phyloP scores from a whole-genome alignment of 345 rosid genomes.

The Microcos paniculata region DNA sequence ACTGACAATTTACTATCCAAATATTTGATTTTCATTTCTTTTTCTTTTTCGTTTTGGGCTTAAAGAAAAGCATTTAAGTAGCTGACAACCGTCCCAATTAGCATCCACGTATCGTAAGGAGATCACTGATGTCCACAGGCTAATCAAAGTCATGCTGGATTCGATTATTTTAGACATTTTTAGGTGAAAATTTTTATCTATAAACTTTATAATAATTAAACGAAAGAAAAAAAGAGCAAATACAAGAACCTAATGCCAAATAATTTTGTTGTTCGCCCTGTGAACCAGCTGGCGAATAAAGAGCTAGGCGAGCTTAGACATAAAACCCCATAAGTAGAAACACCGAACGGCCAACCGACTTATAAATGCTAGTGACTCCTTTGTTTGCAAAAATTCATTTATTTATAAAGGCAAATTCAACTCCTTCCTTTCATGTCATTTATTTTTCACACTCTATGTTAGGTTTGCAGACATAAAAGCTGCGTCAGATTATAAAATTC shows the following conservation, averaged over 20 bases:
- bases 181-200: too few species aligned
- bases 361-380: constrained; percentile 29
- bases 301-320: neutral
- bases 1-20: too few species aligned
- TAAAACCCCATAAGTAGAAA: too few species aligned
- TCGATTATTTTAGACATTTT: too few species aligned
- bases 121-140: neutral
- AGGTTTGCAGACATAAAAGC: neutral
- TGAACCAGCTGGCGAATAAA: too few species aligned
- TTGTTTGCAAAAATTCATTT: neutral
- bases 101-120: neutral
- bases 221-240: too few species aligned
- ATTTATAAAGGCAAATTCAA: neutral
- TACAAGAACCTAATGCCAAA: too few species aligned
- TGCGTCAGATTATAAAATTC: neutral
- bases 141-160: neutral
- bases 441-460: neutral
- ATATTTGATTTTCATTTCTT: too few species aligned
- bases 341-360: constrained; percentile 24
- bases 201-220: too few species aligned
- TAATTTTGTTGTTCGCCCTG: too few species aligned
- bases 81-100: neutral
- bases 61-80: neutral
- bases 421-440: neutral
- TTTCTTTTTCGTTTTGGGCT: neutral